A percentile compares a stretch with the other conserved stretches of the same genome.
phyloP scores from a whole-genome alignment of 2,329 filamentous ascomycete genomes.

The Neonectria ditissima region DNA sequence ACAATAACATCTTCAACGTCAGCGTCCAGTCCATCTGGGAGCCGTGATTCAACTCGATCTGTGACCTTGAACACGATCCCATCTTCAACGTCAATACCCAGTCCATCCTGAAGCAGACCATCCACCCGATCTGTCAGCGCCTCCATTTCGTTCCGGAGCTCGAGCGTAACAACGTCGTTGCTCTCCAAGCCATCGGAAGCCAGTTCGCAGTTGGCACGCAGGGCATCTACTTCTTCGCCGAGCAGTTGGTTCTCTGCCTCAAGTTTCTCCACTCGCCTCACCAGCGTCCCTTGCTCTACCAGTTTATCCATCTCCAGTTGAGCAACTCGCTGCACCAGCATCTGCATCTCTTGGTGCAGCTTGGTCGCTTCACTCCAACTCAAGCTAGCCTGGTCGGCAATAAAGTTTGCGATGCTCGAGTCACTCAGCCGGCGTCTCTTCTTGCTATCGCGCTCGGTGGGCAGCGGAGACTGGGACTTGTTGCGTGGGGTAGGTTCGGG shows the following conservation, averaged over 20 bases:
- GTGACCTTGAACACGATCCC: background rate
- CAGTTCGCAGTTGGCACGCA: conserved; percentile 17
- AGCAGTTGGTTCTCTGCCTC: conserved; percentile 18
- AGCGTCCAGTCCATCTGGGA: too few relatives aligned
- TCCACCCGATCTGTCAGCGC: conserved; percentile 18
- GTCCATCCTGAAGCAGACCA: conserved; percentile 12
- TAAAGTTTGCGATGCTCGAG: conserved; percentile 1
- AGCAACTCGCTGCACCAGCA: background rate
- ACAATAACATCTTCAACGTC: too few relatives aligned
- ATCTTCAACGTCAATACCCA: conserved; percentile 18
- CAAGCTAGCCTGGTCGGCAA: background rate
- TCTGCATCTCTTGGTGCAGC: conserved; percentile 18
- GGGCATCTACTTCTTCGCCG: conserved; percentile 9
- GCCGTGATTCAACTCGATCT: too few relatives aligned
- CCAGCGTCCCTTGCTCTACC: background rate
- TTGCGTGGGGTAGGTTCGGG: too few relatives aligned
- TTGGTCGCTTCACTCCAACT: conserved; percentile 8
- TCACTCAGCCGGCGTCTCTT: conserved; percentile 13
- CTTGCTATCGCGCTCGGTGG: background rate
- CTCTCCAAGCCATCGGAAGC: conserved; percentile 1
- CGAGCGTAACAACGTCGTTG: conserved; percentile 14
- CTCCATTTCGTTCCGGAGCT: conserved; percentile 8
- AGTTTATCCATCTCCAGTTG: background rate
- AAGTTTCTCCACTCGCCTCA: conserved; percentile 15
- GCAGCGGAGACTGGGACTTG: too few relatives aligned